These are phyloP conservation scores for Canavalia gladiata DNA, from an alignment of 306 rosid species.

Conservation along the genomic window DNA sequence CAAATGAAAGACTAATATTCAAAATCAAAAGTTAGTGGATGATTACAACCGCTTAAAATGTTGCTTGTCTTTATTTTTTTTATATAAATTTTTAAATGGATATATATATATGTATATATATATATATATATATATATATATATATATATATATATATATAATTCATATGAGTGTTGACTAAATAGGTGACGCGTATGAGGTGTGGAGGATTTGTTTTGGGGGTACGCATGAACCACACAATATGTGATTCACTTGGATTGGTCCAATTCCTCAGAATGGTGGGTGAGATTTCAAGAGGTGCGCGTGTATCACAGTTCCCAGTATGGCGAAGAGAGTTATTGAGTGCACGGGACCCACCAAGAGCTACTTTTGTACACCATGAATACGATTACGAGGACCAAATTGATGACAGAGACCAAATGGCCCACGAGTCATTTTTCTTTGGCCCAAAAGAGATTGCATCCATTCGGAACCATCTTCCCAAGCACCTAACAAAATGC, in stretches of 20 bases:
- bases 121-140: no score
- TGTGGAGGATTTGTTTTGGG: conserved; percentile 47
- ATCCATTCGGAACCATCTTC: conserved; percentile 1
- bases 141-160: no score
- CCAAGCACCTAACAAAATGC: not conserved
- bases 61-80: no score
- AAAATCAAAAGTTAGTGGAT: no score
- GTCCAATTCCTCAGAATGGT: conserved; percentile 40
- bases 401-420: not conserved
- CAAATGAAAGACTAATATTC: no score
- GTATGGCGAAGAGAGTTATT: conserved; percentile 41
- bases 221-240: conserved; percentile 34
- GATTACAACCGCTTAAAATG: no score
- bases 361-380: conserved; percentile 20
- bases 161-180: not conserved
- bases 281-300: conserved; percentile 12
- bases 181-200: conserved; percentile 28
- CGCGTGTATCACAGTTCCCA: not conserved
- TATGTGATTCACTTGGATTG: conserved; percentile 34
- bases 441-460: conserved; percentile 39
- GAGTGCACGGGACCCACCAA: conserved; percentile 23
- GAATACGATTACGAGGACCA: conserved; percentile 18
- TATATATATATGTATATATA: no score
- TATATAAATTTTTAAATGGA: no score
- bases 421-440: conserved; percentile 33